phyloP scores from a whole-genome alignment of 225 moss, liverwort and hornwort species.

The Straminergon stramineum region DNA sequence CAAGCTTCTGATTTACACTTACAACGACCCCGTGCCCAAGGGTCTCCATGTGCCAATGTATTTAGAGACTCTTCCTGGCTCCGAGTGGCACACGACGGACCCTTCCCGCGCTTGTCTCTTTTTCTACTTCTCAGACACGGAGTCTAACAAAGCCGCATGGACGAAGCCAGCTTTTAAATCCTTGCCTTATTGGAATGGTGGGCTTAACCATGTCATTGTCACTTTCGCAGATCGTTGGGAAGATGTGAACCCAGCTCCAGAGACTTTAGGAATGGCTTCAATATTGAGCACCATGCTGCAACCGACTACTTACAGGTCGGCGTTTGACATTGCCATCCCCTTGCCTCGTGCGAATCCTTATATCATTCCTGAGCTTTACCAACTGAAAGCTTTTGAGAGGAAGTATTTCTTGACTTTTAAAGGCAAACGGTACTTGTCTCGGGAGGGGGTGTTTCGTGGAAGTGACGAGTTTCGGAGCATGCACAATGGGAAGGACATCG shows the following conservation, averaged over 20 bases:
- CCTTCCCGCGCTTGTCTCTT: slow-evolving; percentile 47
- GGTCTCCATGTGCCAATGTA: slow-evolving; percentile 24
- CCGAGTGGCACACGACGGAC: slow-evolving; percentile 25
- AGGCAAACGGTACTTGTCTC: slow-evolving; percentile 33
- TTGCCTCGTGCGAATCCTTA: slow-evolving; percentile 26
- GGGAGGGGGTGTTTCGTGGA: slow-evolving; percentile 45
- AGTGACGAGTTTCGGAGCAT: slow-evolving; percentile 18
- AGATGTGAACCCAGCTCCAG: slow-evolving; percentile 26
- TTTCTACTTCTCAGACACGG: slow-evolving; percentile 40
- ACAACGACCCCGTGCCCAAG: slow-evolving; percentile 30
- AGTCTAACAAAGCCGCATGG: slow-evolving; percentile 1
- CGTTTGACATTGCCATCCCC: slow-evolving; percentile 45
- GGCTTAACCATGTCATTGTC: slow-evolving; percentile 54
- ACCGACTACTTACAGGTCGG: slow-evolving; percentile 35
- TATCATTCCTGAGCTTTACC: neutral
- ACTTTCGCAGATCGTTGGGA: slow-evolving; percentile 49
- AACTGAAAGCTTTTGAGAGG: slow-evolving; percentile 20
- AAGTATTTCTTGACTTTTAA: slow-evolving; percentile 50
- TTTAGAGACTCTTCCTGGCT: slow-evolving; percentile 1
- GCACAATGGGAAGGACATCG: slow-evolving; percentile 58
- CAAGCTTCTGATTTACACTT: slow-evolving; percentile 42
- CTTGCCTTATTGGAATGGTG: slow-evolving; percentile 39
- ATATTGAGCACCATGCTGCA: slow-evolving; percentile 28
- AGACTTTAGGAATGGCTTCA: slow-evolving; percentile 31
- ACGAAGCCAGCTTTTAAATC: slow-evolving; percentile 15